Evolutionary conservation across 495 filamentous ascomycete species (phyloP), one percentile per base, ranked within the genome.

Genomic region (Annulohypoxylon moriforme): DNA sequence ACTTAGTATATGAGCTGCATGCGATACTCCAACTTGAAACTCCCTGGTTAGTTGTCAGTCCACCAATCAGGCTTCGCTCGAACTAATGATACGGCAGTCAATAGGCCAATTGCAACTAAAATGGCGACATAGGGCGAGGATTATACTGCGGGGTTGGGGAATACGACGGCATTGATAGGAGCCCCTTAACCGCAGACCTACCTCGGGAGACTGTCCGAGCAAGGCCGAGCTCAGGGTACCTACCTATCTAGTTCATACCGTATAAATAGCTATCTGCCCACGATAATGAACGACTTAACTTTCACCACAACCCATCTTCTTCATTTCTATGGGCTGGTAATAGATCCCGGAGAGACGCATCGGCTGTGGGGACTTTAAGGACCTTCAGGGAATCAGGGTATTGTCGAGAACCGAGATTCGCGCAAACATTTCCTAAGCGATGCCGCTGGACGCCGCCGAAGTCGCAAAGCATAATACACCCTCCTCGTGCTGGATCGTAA

Each of bases 401-500:
- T 52, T 29, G 22, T 52, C 29, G 18, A 11, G 47, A 52, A 29
- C 24, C n/a, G 11, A 52, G 11, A 29, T 13, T 52, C 3, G 24
- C 24, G 20, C 4, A 34, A 20, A 16, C n/a, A 8, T 33, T 3
- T 49, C 1, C 3, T 11, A 38, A 49, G 56, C 31, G 22, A 71
- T 69, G 52, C 24, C 47, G 31, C 47, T 77, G 16, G 65, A 60
- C 59, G 72, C 75, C 11, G 71, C 69, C 40, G 77, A 87, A 50
- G 85, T 92, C 67, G 86, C 88, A 53, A 82, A 85, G 72, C 90
- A 92, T 79, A 89, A 88, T 77, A 88, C 84, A 60, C 83, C 85
- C 52, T 88, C 90, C 61, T 88, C 87, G 11, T 90, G 88, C 74
- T 91, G 89, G 88, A 82, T 90, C 27, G 92, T 93, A 52, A 83